Evolutionary conservation across 768 basidiomycete species (phyloP).

Genomic region (Naganishia randhawae): DNA sequence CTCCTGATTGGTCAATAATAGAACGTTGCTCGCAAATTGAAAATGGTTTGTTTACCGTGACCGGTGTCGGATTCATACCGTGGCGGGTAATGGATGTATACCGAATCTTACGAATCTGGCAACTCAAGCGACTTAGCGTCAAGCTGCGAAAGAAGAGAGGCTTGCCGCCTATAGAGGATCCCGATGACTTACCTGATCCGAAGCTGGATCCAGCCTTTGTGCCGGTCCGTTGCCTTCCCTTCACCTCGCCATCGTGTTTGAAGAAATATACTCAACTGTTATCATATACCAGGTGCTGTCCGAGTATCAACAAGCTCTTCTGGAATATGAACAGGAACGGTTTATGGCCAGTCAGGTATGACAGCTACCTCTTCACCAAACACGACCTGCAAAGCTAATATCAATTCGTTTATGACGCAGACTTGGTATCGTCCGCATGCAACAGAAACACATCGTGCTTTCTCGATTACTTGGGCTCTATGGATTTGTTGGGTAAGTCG

Average conservation of each 20-base stretch:
- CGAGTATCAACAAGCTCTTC: constrained; percentile 46
- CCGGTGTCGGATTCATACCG: constrained; percentile 73
- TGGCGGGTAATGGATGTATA: constrained; percentile 72
- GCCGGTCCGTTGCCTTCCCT: constrained; percentile 33
- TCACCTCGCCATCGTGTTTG: not conserved
- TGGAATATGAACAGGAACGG: constrained; percentile 47
- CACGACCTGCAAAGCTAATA: not conserved
- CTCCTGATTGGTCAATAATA: not conserved
- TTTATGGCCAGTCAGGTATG: constrained; percentile 48
- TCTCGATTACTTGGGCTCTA: constrained; percentile 56
- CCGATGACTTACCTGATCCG: constrained; percentile 78
- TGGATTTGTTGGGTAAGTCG: constrained; percentile 60
- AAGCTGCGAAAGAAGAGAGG: constrained; percentile 62
- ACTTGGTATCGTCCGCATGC: constrained; percentile 86
- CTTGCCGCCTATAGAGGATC: constrained; percentile 63
- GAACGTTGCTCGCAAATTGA: constrained; percentile 72
- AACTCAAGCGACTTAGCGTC: constrained; percentile 63
- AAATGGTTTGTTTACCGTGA: constrained; percentile 76
- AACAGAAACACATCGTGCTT: constrained; percentile 63
- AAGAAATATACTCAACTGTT: not conserved
- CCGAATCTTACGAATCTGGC: constrained; percentile 69
- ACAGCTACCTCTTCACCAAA: not conserved
- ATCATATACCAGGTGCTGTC: constrained; percentile 39
- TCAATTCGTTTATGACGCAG: constrained; percentile 52
- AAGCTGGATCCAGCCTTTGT: constrained; percentile 45